Evolutionary conservation across 306 rosid species (phyloP), one percentile per base, ranked within the genome.

Genomic region (Datisca glomerata): DNA sequence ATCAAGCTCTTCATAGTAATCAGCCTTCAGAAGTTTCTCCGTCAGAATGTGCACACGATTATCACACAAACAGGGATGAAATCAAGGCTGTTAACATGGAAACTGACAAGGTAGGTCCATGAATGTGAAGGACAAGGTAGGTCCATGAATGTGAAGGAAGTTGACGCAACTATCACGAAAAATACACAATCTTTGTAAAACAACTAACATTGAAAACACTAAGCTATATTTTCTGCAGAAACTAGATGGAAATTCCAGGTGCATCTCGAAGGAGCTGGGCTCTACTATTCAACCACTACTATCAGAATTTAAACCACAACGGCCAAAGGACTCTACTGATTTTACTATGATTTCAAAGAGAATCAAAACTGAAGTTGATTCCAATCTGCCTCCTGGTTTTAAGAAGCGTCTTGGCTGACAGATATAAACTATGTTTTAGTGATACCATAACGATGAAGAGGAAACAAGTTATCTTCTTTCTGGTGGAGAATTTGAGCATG

Each of bases 91-190:
- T 29, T 38, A 69, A 63, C 32, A 86, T 73, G 86, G 81, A 66
- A 19, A 27, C 75, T 13, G 84, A 68, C 49, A 70, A 70, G 79
- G n/a, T 60, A 3, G 75, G 69, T 28, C n/a, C n/a, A n/a, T n/a
- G n/a, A n/a, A n/a, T n/a, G n/a, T n/a, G n/a, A n/a, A n/a, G n/a
- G n/a, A n/a, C n/a, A n/a, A n/a, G n/a, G n/a, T n/a, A n/a, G n/a
- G n/a, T n/a, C n/a, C n/a, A n/a, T n/a, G n/a, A n/a, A n/a, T n/a
- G n/a, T n/a, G n/a, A n/a, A n/a, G n/a, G n/a, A n/a, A n/a, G n/a
- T n/a, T n/a, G n/a, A n/a, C n/a, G n/a, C n/a, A n/a, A n/a, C n/a
- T n/a, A n/a, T n/a, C n/a, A n/a, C n/a, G n/a, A n/a, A n/a, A n/a
- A n/a, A n/a, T n/a, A n/a, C n/a, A n/a, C n/a, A n/a, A n/a, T n/a